Evolutionary conservation across 2,329 filamentous ascomycete species (phyloP), one percentile per base, ranked within the genome.

Genomic region (Paraconiothyrium brasiliense): DNA sequence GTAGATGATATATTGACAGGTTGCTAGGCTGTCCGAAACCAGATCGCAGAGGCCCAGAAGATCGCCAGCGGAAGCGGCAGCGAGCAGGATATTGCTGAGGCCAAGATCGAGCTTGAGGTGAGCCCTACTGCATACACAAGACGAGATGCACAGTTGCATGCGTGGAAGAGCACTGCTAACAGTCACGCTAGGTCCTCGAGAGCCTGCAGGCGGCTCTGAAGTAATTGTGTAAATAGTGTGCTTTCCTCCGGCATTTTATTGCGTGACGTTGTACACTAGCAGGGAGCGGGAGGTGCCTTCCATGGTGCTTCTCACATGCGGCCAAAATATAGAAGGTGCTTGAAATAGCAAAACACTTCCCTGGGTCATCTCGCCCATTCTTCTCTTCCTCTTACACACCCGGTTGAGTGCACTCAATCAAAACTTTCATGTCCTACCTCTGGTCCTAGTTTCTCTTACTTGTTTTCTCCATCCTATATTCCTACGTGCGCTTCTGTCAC

Each of bases 81-180:
- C 82, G 95, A 97, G 88, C 90, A 93, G 84, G 95, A 98, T 78
- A 92, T 98, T 83, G 94, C 94, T 69, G 95, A 99, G 89, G 95
- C 95, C 71, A 98, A 97, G 89, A 94, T 99, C 80, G 94, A 98
- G 87, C 84, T 99, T 73, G 95, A 99, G 93, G 94, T 97, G 83
- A 79, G 85, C 73, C 37, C 9, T 27, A 34, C 39, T 9, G 20
- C 43, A 46, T 46, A 10, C 43, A 3, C 20, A 24, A 5, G 9
- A n/a, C 30, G 9, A 7, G 6, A 16, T 22, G 8, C 22, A 41
- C 14, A 9, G 3, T 41, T 41, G 13, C 4, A 16, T 30, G 79
- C 8, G 35, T 10, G 50, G 47, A 37, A 57, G 58, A 44, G 50
- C 48, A 22, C 37, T 49, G 54, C 71, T 87, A 74, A 86, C 75